Base-by-base conservation (phyloP, 192 early-diverging fungal species). In the Coemansia sp. region DNA sequence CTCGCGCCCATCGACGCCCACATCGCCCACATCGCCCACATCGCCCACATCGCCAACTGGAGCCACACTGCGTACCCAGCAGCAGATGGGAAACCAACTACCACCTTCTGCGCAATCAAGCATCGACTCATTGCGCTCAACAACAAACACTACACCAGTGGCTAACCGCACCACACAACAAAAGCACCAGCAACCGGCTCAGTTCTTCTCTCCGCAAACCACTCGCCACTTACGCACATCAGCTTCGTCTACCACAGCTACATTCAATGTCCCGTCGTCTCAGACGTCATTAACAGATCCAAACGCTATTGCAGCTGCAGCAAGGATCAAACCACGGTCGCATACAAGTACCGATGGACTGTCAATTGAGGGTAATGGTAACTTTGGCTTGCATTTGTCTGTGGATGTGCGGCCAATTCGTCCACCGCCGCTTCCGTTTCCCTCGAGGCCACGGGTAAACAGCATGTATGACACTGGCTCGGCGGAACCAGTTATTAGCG, bases 1-100 rank as follows among this genome's bases (percentile, higher is more conserved):
- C 29, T 72, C 79, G 7, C 79, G 73, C n/a, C 79, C 79, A 1
- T 70, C 73, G 18, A 81, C 79, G 21, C 79, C 79, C 4, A 67
- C 66, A 30, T 60, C 66, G 20, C 48, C 66, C 3, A 20, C 18
- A 9, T 34, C 55, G 28, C 31, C 55, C 33, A 18, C 43, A 30
- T 20, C 55, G 61, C 49, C 52, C 58, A 18, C 61, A 64, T 43
- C 51, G 23, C 23, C 48, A 51, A 8, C 48, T 13, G 48, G 23
- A 25, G 40, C 40, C 34, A 4, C 4, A 49, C 56, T 59, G 52
- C 42, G 4, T 1, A 8, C 9, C 16, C 51, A 53, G 25, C 51
- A 53, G 7, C 51, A 53, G 1, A 6, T 10, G 7, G 51, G 51
- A 29, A 28, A 10, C 51, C 35, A 49, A 7, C 43, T 46, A n/a